Evolutionary conservation across 2,329 filamentous ascomycete genomes (phyloP).

Genomic region (Cladosporium sp.): DNA sequence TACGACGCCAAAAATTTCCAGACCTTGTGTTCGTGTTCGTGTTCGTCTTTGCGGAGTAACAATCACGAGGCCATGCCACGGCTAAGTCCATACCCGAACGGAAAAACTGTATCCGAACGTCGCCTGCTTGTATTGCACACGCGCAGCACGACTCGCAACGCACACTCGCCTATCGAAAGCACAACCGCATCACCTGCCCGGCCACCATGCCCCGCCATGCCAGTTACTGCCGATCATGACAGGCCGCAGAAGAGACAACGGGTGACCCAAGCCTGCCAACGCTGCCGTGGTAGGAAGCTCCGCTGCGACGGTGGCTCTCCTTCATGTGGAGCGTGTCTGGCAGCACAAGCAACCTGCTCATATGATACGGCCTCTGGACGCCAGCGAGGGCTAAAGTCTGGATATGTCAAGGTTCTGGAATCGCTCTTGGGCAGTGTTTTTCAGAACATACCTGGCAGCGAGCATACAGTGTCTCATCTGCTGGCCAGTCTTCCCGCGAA

Average conservation of each 20-base stretch:
- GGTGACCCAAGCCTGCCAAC: neutral
- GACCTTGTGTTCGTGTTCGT: neutral
- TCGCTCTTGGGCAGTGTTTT: neutral
- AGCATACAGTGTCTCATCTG: neutral
- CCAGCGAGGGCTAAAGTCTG: neutral
- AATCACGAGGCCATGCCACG: neutral
- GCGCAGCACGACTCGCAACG: neutral
- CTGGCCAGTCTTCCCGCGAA: neutral
- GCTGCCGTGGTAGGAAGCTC: neutral
- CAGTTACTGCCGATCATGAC: neutral
- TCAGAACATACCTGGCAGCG: neutral
- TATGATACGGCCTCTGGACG: neutral
- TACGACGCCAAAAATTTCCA: neutral
- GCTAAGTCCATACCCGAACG: neutral
- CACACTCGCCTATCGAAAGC: neutral
- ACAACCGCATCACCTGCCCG: neutral
- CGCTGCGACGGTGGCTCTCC: neutral
- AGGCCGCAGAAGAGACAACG: conserved; percentile 4
- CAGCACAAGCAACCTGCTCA: neutral
- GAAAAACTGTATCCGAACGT: neutral
- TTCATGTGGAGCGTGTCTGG: neutral
- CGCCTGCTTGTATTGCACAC: neutral
- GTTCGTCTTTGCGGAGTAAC: neutral
- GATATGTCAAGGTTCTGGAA: neutral
- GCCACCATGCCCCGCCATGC: neutral